Conservation (phyloP, 805 yeast genomes). For the Candida endomychidarum region DNA sequence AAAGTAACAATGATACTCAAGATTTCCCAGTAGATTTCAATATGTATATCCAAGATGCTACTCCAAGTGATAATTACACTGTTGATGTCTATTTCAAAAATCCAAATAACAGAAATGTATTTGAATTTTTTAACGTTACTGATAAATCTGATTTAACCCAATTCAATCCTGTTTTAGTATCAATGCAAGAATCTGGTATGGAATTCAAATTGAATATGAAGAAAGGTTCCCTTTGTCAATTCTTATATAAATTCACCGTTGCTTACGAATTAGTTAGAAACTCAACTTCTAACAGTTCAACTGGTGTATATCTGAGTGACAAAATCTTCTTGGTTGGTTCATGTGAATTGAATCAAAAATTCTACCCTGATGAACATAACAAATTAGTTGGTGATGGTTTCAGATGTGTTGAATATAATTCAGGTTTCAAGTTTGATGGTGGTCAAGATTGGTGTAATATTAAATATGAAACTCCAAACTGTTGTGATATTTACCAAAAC, state of each 20-base stretch:
- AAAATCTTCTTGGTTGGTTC: slow-evolving; percentile 20
- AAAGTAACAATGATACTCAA: slow-evolving; percentile 15
- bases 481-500: slow-evolving; percentile 9
- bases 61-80: slow-evolving; percentile 17
- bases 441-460: slow-evolving; percentile 21
- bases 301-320: slow-evolving; percentile 8
- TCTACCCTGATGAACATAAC: slow-evolving; percentile 13
- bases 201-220: slow-evolving; percentile 18
- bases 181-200: slow-evolving; percentile 16
- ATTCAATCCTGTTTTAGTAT: slow-evolving; percentile 15
- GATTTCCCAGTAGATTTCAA: slow-evolving; percentile 19
- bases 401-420: slow-evolving; percentile 20
- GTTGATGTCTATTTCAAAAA: slow-evolving; percentile 19
- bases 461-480: slow-evolving; percentile 16
- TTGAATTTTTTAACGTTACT: slow-evolving; percentile 7
- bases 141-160: slow-evolving; percentile 1
- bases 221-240: slow-evolving; percentile 19
- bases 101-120: slow-evolving; percentile 7
- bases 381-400: slow-evolving; percentile 12
- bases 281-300: neutral
- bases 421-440: slow-evolving; percentile 18
- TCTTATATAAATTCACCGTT: slow-evolving; percentile 19
- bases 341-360: slow-evolving; percentile 15
- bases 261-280: slow-evolving; percentile 12
- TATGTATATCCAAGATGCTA: slow-evolving; percentile 15